Base-by-base conservation (phyloP, 495 filamentous ascomycete species). In the Penicillium ochrochloron region DNA sequence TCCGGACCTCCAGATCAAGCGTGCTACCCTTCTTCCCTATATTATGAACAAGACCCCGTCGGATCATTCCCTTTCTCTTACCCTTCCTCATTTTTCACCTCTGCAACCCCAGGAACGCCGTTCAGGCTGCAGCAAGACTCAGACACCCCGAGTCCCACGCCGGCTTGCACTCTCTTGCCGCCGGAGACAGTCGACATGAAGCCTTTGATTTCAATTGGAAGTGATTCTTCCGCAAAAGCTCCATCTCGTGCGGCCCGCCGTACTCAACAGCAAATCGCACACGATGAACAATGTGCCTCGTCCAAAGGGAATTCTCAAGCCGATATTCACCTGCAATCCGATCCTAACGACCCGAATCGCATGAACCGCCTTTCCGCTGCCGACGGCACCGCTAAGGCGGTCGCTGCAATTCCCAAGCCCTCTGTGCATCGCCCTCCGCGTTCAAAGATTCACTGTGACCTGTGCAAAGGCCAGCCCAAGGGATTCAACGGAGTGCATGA, bases 401-500 rank as follows among this genome's bases (percentile, higher is more conserved):
- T 87, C 46, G 82, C 88, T 56, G 82, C 78, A 35, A 92, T 96
- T 62, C 74, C 85, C 61, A 91, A 92, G 76, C 74, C 85, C 57
- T 85, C 89, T 5, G 91, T 95, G 62, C 82, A 89, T 57, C 89
- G 92, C 35, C 92, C 91, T 34, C 84, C 84, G 57, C 92, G 92
- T 46, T 86, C 86, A 15, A 93, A 94, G 68, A 88, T 93, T 51
- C 82, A 82, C 60, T 98, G 94, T 71, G 73, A 73, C 10, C 76
- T 86, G 42, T 98, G 94, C 74, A 86, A 86, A 50, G 88, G 90
- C 50, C 84, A 92, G 57, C 92, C 89, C 0, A 87, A 92, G 2
- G 94, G 94, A n/a, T 98, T 97, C 75, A 89, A 94, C 21, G 94
- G 94, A 39, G 92, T 95, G 33, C 95, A 97, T 71, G 95, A 99